Percentiles rank a stretch among this genome's conserved stretches.
phyloP scores from a whole-genome alignment of 371 early-diverging fungal genomes.

The Apophysomyces ossiformis region DNA sequence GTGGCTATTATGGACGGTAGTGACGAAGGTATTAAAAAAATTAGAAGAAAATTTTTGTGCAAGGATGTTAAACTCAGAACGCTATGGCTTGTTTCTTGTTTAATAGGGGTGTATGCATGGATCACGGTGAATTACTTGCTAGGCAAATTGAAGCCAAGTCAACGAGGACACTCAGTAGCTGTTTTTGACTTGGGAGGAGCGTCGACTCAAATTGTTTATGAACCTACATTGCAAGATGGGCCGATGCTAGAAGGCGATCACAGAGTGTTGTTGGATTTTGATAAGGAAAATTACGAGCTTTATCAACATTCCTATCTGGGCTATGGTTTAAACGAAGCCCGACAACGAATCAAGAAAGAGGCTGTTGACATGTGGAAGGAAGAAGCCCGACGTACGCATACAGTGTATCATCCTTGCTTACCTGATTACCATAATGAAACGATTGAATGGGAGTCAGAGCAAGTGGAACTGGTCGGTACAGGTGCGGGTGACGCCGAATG shows the following conservation, averaged over 20 bases:
- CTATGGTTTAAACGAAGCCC: constrained; percentile 89
- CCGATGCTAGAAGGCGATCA: constrained; percentile 69
- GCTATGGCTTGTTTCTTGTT: not conserved
- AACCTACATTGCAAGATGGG: constrained; percentile 65
- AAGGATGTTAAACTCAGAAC: not conserved
- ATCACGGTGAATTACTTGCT: constrained; percentile 96
- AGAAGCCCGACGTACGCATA: constrained; percentile 19
- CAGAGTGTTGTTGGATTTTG: constrained; percentile 70
- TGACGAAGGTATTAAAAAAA: constrained; percentile 77
- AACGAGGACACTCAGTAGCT: constrained; percentile 74
- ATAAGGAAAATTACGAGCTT: constrained; percentile 70
- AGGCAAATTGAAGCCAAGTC: constrained; percentile 49
- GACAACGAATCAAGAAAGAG: constrained; percentile 45
- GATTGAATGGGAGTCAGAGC: constrained; percentile 16
- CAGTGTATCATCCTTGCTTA: constrained; percentile 46
- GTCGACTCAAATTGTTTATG: constrained; percentile 96
- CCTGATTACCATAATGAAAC: constrained; percentile 41
- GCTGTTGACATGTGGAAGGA: constrained; percentile 34
- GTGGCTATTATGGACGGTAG: constrained; percentile 94
- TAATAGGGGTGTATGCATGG: constrained; percentile 93
- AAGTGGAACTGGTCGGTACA: constrained; percentile 49
- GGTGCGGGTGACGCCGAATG: constrained; percentile 63
- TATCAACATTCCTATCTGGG: constrained; percentile 96
- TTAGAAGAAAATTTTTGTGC: not conserved
- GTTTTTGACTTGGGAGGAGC: constrained; percentile 98